These are phyloP conservation scores for Ochetophila trinervis DNA, from an alignment of 306 rosid genomes.

Conservation along the genomic window DNA sequence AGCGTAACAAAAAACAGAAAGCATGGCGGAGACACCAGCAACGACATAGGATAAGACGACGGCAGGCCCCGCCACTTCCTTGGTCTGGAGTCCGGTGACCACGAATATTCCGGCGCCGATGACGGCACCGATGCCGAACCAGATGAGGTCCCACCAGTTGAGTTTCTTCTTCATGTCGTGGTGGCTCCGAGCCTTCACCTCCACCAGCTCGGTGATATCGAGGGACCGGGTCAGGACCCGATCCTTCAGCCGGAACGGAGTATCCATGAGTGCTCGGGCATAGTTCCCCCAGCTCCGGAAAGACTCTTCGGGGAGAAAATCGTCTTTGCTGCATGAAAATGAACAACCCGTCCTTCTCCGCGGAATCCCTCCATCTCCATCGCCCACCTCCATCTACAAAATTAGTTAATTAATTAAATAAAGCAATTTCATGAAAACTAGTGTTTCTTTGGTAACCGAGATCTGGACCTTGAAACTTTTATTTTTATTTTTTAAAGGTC, in stretches of 20 bases:
- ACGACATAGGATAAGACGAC: slow-evolving; percentile 63
- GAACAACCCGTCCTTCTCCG: slow-evolving; percentile 18
- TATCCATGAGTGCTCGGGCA: slow-evolving; percentile 34
- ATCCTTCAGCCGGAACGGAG: slow-evolving; percentile 48
- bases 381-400: too few relatives aligned
- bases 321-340: slow-evolving; percentile 35
- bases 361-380: too few relatives aligned
- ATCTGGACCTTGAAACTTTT: too few relatives aligned
- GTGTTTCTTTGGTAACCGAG: too few relatives aligned
- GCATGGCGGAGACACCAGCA: slow-evolving; percentile 71
- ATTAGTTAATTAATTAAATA: too few relatives aligned
- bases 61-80: slow-evolving; percentile 42
- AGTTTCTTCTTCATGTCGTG: slow-evolving; percentile 79
- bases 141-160: slow-evolving; percentile 83
- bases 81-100: slow-evolving; percentile 71
- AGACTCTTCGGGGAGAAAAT: slow-evolving; percentile 78
- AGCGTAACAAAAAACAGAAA: slow-evolving; percentile 79
- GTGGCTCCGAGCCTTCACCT: slow-evolving; percentile 55
- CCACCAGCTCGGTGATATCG: slow-evolving; percentile 59
- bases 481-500: too few relatives aligned
- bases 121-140: slow-evolving; percentile 79
- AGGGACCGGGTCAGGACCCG: slow-evolving; percentile 49
- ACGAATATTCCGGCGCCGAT: slow-evolving; percentile 81
- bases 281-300: slow-evolving; percentile 59
- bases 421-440: too few relatives aligned